Base-by-base conservation (phyloP, 495 filamentous ascomycete genomes). In the Amniculicola lignicola region DNA sequence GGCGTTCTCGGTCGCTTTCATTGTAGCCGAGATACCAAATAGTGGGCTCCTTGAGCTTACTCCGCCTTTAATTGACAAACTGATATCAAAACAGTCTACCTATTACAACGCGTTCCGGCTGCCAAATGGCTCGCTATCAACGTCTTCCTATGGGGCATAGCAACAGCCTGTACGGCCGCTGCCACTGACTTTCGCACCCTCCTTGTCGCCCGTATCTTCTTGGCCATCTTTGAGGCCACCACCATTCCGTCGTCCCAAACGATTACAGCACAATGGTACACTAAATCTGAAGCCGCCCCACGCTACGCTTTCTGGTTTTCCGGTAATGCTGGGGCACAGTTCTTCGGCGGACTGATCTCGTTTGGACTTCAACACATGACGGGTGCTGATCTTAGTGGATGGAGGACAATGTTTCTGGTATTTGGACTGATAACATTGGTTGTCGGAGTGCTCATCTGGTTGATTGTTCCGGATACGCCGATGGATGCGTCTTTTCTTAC, bases 241-340 rank as follows among this genome's bases (percentile, higher is more conserved):
- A 84, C 79, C 63, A 79, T 84, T 61, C 51, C 51, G 11, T 45
- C 79, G 29, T 78, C 81, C 52, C 67, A 88, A 12, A 64, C 87
- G 24, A 70, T 88, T 16, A 83, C 80, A 0, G 74, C 79, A n/a
- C 86, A 86, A 78, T 88, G 85, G 84, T 88, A 86, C 66, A 82
- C 77, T 37, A 76, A 83, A 9, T 76, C 83, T 43, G 83, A 88
- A 54, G 84, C 87, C 65, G 78, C 83, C 0, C 69, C 73, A 0
- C 79, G 79, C 0, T 82, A 86, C 0, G 82, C 82, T 0, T 86
- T 84, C 67, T 88, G 85, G 82, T 79, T 69, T 44, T 72, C 82
- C 79, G 83, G 82, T 78, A 84, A 84, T 64, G 81, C 81, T 9
- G 75, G 72, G 4, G 80, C 82, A 45, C 73, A 79, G 42, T 27